phyloP scores from a whole-genome alignment of 306 rosid species.

The Prunus persica region Prunus_persica_NCBIv2 NC_034011.1:21421501-21422000 shows the following conservation, averaged over 20 bases:
- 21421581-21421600: not conserved
- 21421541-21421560: not conserved
- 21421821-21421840: not conserved
- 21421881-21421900: not conserved
- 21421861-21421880: not conserved
- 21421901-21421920: not conserved
- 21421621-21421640: too few relatives aligned
- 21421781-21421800: not conserved
- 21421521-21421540: not conserved
- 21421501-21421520: not conserved
- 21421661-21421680: too few relatives aligned
- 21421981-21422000: slow-evolving; percentile 26
- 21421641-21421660: too few relatives aligned
- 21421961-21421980: slow-evolving; percentile 79
- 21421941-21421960: slow-evolving; percentile 48
- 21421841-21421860: not conserved
- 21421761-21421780: not conserved
- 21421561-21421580: not conserved
- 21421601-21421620: not conserved
- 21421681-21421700: too few relatives aligned
- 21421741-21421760: not conserved
- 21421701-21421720: too few relatives aligned
- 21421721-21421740: too few relatives aligned
- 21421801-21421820: not conserved
- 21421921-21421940: not conserved